Evolutionary conservation across 2,329 filamentous ascomycete genomes (phyloP).

Genomic region (Zymoseptoria tritici): DNA sequence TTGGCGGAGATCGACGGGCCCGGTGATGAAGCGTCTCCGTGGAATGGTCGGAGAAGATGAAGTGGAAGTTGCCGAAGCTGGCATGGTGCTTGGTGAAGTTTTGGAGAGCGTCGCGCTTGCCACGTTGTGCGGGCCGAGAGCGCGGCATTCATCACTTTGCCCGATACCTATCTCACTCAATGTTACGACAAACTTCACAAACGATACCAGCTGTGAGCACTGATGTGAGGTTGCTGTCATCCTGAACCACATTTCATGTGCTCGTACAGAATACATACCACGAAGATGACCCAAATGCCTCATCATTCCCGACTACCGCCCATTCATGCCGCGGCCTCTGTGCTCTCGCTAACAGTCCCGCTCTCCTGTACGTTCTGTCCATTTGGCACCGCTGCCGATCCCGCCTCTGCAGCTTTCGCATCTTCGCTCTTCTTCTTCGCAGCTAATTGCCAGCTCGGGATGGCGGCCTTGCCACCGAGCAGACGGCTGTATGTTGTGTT

Average conservation of each 20-base stretch:
- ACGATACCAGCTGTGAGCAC: background rate
- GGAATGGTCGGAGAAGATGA: background rate
- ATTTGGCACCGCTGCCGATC: slow-evolving; percentile 5
- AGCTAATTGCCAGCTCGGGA: slow-evolving; percentile 48
- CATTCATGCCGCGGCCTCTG: slow-evolving; percentile 3
- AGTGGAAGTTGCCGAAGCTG: background rate
- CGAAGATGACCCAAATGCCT: background rate
- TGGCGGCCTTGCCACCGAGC: slow-evolving; percentile 34
- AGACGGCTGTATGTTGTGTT: slow-evolving; percentile 21
- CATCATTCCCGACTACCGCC: background rate
- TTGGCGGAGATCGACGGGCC: background rate
- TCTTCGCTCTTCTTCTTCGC: slow-evolving; percentile 43
- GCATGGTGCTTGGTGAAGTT: background rate
- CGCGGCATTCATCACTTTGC: background rate
- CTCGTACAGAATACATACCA: background rate
- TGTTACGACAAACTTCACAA: background rate
- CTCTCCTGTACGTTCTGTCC: slow-evolving; percentile 17
- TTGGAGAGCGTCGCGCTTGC: background rate
- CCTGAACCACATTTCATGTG: background rate
- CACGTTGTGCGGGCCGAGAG: too few species aligned
- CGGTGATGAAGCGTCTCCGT: background rate
- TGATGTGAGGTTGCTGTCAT: background rate
- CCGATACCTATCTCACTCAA: background rate
- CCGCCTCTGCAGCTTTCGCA: slow-evolving; percentile 31
- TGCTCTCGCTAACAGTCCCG: slow-evolving; percentile 16